Evolutionary conservation across 176 grass and related monocot species (phyloP).

Genomic region (Aegilops umbellulata): DNA sequence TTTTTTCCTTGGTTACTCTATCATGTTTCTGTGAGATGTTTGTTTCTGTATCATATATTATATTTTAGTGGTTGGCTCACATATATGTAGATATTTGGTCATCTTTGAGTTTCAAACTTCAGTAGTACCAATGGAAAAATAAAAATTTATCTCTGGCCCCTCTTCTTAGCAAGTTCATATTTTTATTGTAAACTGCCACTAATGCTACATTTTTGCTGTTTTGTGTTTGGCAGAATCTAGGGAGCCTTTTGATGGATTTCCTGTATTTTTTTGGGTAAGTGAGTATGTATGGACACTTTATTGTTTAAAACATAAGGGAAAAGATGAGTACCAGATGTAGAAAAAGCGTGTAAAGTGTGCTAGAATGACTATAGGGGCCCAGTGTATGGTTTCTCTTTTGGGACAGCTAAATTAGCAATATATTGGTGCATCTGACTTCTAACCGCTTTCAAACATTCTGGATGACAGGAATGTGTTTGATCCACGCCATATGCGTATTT

Average conservation of each 20-base stretch:
- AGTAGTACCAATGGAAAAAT: not conserved
- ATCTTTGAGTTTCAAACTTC: not conserved
- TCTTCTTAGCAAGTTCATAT: not conserved
- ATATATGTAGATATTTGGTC: not conserved
- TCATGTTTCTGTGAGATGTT: not conserved
- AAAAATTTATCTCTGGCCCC: not conserved
- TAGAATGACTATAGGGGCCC: not conserved
- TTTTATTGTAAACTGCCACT: constrained; percentile 14
- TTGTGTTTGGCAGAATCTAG: constrained; percentile 73
- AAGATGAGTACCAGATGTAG: not conserved
- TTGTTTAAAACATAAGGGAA: not conserved
- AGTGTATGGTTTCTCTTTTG: not conserved
- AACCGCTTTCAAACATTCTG: constrained; percentile 15
- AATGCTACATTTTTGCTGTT: not conserved
- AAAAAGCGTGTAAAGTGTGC: constrained; percentile 1
- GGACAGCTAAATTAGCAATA: constrained; percentile 16
- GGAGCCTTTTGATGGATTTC: constrained; percentile 97
- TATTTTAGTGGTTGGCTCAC: not conserved
- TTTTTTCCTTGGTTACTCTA: not conserved
- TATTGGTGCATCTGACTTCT: constrained; percentile 8
- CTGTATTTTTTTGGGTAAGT: constrained; percentile 98
- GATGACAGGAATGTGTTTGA: constrained; percentile 91
- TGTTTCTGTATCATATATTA: constrained; percentile 5
- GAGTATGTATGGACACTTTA: constrained; percentile 24
- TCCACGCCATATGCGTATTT: constrained; percentile 97